Conservation (phyloP, 2,329 filamentous ascomycete species). For the Penicillium olsonii region DNA sequence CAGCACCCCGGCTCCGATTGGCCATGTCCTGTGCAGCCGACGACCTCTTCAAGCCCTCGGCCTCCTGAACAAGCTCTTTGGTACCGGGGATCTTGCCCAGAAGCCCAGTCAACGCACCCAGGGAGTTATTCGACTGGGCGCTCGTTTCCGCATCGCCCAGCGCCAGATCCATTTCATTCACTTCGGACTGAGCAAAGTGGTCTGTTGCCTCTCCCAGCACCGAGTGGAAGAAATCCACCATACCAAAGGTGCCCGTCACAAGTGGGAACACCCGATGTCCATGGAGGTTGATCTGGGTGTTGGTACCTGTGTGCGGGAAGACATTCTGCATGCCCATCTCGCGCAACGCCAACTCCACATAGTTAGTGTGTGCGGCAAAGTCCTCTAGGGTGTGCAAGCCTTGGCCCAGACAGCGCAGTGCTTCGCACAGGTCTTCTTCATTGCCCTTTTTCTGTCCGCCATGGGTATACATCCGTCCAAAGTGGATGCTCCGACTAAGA, state of each 20-base stretch:
- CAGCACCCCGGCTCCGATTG: slow-evolving; percentile 48
- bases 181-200: slow-evolving; percentile 81
- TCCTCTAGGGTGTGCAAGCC: slow-evolving; percentile 80
- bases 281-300: slow-evolving; percentile 64
- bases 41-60: slow-evolving; percentile 60
- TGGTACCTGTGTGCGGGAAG: slow-evolving; percentile 71
- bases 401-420: slow-evolving; percentile 73
- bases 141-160: slow-evolving; percentile 67
- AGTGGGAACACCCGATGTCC: slow-evolving; percentile 72
- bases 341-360: slow-evolving; percentile 73
- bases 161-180: slow-evolving; percentile 76
- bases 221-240: slow-evolving; percentile 81
- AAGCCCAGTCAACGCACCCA: slow-evolving; percentile 69
- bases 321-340: slow-evolving; percentile 70
- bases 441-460: slow-evolving; percentile 63
- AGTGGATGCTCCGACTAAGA: slow-evolving; percentile 73
- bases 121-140: slow-evolving; percentile 42
- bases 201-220: slow-evolving; percentile 76
- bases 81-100: slow-evolving; percentile 76
- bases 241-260: slow-evolving; percentile 73
- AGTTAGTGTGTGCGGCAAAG: slow-evolving; percentile 77
- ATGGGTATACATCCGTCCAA: slow-evolving; percentile 71
- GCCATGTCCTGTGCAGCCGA: slow-evolving; percentile 66
- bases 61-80: slow-evolving; percentile 66
- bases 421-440: slow-evolving; percentile 78